Conservation (phyloP, 2,329 filamentous ascomycete genomes). For the Aspergillaceae sp. region DNA sequence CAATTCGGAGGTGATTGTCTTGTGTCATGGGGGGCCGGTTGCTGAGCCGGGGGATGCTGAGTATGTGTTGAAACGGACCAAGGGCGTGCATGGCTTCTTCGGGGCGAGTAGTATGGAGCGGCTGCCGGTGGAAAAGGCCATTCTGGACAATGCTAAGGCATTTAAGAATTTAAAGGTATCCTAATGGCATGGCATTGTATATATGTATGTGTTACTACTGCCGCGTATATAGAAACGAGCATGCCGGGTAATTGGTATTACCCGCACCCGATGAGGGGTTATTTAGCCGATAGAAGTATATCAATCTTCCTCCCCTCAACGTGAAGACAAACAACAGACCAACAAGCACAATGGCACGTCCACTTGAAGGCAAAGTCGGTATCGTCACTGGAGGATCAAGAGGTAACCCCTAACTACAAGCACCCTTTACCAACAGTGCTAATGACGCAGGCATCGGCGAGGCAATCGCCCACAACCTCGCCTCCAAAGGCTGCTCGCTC, state of each 20-base stretch:
- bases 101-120: slow-evolving; percentile 62
- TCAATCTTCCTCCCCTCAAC: not conserved
- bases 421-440: slow-evolving; percentile 3
- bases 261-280: too few species aligned
- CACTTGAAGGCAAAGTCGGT: slow-evolving; percentile 65
- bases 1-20: slow-evolving; percentile 52
- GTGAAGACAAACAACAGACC: not conserved
- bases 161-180: slow-evolving; percentile 41
- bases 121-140: slow-evolving; percentile 58
- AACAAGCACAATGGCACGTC: slow-evolving; percentile 14
- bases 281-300: not conserved
- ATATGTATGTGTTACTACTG: not conserved
- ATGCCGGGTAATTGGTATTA: not conserved
- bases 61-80: slow-evolving; percentile 53
- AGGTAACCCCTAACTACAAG: slow-evolving; percentile 42
- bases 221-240: not conserved
- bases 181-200: not conserved
- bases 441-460: slow-evolving; percentile 59
- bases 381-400: slow-evolving; percentile 73
- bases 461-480: slow-evolving; percentile 60
- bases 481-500: slow-evolving; percentile 60
- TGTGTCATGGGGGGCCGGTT: slow-evolving; percentile 65
- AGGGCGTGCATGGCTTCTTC: slow-evolving; percentile 62
- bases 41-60: slow-evolving; percentile 55
- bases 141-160: slow-evolving; percentile 48